A percentile compares a stretch with the other conserved stretches of the same genome.
These are phyloP conservation scores for Fusarium goolgardi DNA, from an alignment of 2,329 filamentous ascomycete species.

Conservation along the genomic window DNA sequence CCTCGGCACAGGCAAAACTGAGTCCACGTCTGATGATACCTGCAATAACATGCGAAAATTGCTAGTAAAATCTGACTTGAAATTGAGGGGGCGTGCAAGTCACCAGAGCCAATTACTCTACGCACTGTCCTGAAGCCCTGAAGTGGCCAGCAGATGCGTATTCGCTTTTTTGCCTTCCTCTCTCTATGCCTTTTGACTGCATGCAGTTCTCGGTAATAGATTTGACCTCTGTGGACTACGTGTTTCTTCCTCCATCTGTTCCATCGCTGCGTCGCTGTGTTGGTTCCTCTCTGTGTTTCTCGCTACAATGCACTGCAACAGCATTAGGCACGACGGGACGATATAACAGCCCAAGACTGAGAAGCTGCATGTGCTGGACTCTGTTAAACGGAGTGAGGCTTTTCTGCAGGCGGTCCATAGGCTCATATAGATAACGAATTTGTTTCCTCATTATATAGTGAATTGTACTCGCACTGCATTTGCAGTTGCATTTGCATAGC, in stretches of 20 bases:
- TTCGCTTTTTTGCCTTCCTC: conserved; percentile 1
- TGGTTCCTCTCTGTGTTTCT: conserved; percentile 28
- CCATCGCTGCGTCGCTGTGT: conserved; percentile 23
- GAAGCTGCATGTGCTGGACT: conserved; percentile 13
- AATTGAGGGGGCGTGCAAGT: conserved; percentile 25
- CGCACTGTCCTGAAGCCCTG: conserved; percentile 26
- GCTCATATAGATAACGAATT: conserved; percentile 9
- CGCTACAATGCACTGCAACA: conserved; percentile 33
- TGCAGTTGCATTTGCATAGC: conserved; percentile 30
- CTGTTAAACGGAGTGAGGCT: conserved; percentile 6
- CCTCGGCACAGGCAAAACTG: conserved; percentile 25
- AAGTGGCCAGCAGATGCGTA: background rate
- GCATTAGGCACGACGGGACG: background rate
- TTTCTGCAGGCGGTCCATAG: conserved; percentile 4
- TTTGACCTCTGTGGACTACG: conserved; percentile 21
- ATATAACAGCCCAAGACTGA: background rate
- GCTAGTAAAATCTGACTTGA: background rate
- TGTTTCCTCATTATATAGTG: conserved; percentile 1
- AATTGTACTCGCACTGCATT: conserved; percentile 34
- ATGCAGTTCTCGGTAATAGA: background rate
- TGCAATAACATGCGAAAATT: conserved; percentile 4
- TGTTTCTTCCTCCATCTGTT: conserved; percentile 28
- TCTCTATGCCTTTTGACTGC: background rate
- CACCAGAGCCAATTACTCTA: conserved; percentile 14
- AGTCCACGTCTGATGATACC: conserved; percentile 18